These are phyloP conservation scores for Wickerhamomyces chambardii DNA, from an alignment of 805 yeast species.

Conservation along the genomic window DNA sequence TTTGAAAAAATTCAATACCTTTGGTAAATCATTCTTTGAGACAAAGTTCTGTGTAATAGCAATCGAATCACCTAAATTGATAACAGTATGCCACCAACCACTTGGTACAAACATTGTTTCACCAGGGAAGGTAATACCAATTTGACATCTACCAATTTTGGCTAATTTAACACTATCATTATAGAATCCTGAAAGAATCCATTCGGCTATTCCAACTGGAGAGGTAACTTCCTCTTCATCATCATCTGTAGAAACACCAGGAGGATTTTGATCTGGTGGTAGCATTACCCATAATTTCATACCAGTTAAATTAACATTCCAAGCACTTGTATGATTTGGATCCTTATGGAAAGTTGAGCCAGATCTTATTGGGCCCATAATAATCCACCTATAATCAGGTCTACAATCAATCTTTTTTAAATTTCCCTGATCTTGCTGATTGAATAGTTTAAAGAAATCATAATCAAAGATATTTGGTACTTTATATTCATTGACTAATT, in stretches of 20 bases:
- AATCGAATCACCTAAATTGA: constrained; percentile 73
- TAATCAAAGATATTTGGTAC: constrained; percentile 45
- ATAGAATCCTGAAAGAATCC: constrained; percentile 80
- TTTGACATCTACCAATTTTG: constrained; percentile 37
- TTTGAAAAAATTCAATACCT: constrained; percentile 59
- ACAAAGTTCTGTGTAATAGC: constrained; percentile 90
- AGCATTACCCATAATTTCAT: constrained; percentile 83
- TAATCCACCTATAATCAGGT: constrained; percentile 92
- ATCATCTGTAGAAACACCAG: constrained; percentile 73
- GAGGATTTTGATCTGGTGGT: constrained; percentile 70
- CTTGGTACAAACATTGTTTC: constrained; percentile 86
- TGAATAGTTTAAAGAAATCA: constrained; percentile 56
- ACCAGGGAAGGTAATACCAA: constrained; percentile 73
- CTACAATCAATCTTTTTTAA: constrained; percentile 36
- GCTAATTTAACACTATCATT: constrained; percentile 53
- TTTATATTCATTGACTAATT: constrained; percentile 41
- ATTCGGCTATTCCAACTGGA: constrained; percentile 89
- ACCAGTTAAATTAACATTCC: constrained; percentile 78
- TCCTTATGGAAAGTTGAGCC: constrained; percentile 93
- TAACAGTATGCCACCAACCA: constrained; percentile 97
- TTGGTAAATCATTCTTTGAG: constrained; percentile 51
- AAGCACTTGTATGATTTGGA: constrained; percentile 85
- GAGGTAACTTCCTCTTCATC: constrained; percentile 85
- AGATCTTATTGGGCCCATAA: constrained; percentile 71
- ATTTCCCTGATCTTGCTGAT: constrained; percentile 7